Evolutionary conservation across 106 monocot genomes (phyloP), one percentile per base, ranked within the genome.

Genomic region (Allium cepa): DNA sequence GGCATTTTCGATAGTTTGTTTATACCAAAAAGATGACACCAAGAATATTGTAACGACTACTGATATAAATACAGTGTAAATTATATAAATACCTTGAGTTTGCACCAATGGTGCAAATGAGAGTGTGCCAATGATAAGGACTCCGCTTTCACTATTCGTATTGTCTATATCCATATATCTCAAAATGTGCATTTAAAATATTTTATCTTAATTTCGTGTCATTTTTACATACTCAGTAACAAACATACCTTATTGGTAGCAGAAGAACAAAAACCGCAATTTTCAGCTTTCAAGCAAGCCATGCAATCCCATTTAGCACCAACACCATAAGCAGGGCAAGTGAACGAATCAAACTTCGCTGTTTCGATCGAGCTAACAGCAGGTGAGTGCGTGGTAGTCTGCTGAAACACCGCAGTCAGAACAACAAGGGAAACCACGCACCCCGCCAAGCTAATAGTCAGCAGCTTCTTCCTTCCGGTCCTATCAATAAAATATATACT

Each of bases 401-500:
- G 79, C 64, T 82, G 80, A 70, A 90, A 94, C 13, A 86, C 80
- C 52, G 78, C 90, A 3, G 80, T 68, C 7, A 90, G 75, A 12
- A 92, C 46, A n/a, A 58, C 91, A 8, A 92, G 84, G 0, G 77
- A 84, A 9, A 71, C 50, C 10, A 87, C 62, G 22, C 87, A 82
- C 8, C 91, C 91, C 12, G 63, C 62, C 14, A 92, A 72, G 64
- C 85, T 88, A 57, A 85, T 72, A 8, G 85, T 7, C 46, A 92
- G 68, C 8, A 92, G 82, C 73, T 83, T 88, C 67, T 79, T 85
- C 78, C 92, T 85, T 45, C 92, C 92, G 0, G 85, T 78, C 28
- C 78, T 66, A 62, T 92, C 92, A 18, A 92, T 74, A 69, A 92
- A 88, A 65, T 78, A 88, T n/a, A 92, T 92, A 63, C 92, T 92